These are phyloP conservation scores for Exophiala calicioides DNA, from an alignment of 2,329 filamentous ascomycete species.

Conservation along the genomic window DNA sequence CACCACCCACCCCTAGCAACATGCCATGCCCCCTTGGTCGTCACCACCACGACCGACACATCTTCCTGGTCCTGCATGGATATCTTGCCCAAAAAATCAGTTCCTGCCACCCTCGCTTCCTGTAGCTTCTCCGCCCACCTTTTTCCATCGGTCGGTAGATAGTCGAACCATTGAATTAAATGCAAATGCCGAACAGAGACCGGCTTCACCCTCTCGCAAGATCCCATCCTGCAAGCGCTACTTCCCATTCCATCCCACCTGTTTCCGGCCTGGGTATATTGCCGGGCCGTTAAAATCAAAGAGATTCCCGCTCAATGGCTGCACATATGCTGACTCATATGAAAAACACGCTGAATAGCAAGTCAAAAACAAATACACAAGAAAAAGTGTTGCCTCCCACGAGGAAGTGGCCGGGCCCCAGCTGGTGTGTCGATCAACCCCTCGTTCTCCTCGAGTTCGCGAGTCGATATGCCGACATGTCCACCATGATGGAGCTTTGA, in stretches of 20 bases:
- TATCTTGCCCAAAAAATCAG: neutral
- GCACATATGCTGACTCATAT: conserved; percentile 12
- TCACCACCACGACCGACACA: neutral
- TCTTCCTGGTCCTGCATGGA: neutral
- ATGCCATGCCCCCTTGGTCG: no score
- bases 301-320: conserved; percentile 11
- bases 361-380: conserved; percentile 9
- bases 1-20: no score
- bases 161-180: neutral
- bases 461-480: conserved; percentile 25
- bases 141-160: neutral
- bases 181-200: neutral
- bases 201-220: neutral
- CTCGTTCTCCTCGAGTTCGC: conserved; percentile 21
- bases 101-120: neutral
- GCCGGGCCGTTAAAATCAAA: neutral
- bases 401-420: neutral
- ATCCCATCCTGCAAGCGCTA: neutral
- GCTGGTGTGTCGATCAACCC: conserved; percentile 4
- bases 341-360: conserved; percentile 19
- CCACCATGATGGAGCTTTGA: conserved; percentile 27
- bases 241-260: neutral
- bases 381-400: neutral
- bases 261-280: neutral
- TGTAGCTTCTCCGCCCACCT: neutral